Percentiles rank a stretch among this genome's conserved stretches.
These are phyloP conservation scores for Ceriops tagal DNA, from an alignment of 345 rosid species.

Conservation along the genomic window DNA sequence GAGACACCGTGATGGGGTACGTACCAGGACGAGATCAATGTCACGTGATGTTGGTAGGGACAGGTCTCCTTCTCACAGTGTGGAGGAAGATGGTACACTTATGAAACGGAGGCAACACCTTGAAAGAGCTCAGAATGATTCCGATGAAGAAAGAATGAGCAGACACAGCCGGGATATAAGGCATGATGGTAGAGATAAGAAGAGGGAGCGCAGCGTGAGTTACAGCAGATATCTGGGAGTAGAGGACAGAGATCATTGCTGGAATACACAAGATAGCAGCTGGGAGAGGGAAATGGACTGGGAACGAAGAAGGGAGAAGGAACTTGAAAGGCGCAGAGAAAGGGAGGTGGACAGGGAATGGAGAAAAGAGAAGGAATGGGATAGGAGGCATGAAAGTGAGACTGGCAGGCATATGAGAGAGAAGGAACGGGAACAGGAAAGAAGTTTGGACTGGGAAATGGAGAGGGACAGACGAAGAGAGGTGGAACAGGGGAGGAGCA, in stretches of 20 bases:
- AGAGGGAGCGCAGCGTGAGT: constrained; percentile 37
- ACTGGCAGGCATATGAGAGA: neutral
- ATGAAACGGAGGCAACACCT: constrained; percentile 27
- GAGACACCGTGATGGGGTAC: constrained; percentile 36
- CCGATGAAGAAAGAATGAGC: constrained; percentile 32
- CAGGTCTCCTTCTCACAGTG: constrained; percentile 46
- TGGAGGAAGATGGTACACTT: constrained; percentile 42
- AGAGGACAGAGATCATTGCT: constrained; percentile 36
- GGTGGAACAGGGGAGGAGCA: constrained; percentile 2
- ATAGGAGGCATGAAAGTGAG: constrained; percentile 28
- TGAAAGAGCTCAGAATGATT: constrained; percentile 29
- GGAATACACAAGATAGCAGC: constrained; percentile 38
- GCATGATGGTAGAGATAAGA: constrained; percentile 40
- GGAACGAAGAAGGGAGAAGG: constrained; percentile 43
- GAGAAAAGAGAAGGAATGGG: constrained; percentile 41
- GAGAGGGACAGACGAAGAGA: neutral
- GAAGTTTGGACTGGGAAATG: constrained; percentile 1
- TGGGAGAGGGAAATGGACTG: constrained; percentile 35
- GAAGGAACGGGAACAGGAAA: neutral
- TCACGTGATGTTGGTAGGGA: constrained; percentile 47
- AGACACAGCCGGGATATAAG: constrained; percentile 27
- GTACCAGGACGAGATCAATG: constrained; percentile 43
- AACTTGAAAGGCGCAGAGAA: constrained; percentile 46
- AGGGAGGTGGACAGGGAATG: constrained; percentile 37
- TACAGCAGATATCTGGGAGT: constrained; percentile 32